Evolutionary conservation across 202 grass and related monocot genomes (phyloP).

Genomic region (Schoenoplectus triqueter): DNA sequence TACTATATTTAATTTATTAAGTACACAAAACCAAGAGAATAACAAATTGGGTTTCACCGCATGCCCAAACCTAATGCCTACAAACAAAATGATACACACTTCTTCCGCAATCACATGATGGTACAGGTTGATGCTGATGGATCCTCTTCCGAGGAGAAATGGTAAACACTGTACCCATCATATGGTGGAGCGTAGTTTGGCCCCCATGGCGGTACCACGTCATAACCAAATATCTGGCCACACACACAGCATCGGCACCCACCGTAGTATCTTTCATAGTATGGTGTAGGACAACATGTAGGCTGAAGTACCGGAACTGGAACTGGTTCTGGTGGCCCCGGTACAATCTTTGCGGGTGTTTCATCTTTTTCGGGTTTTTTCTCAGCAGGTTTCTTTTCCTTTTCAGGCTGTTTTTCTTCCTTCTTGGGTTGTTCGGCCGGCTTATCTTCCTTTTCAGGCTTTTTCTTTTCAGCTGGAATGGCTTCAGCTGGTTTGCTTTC

Average conservation of each 20-base stretch:
- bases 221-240: conserved; percentile 40
- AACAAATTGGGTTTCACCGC: neutral
- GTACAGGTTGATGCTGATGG: conserved; percentile 46
- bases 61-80: conserved; percentile 6
- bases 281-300: conserved; percentile 48
- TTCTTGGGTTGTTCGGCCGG: too few species aligned
- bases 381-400: neutral
- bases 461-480: conserved; percentile 9
- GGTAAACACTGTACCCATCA: conserved; percentile 47
- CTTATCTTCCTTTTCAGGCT: conserved; percentile 29
- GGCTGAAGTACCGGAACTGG: conserved; percentile 38
- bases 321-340: conserved; percentile 41
- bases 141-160: conserved; percentile 53
- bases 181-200: conserved; percentile 7
- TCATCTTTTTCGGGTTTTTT: conserved; percentile 41
- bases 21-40: conserved; percentile 13
- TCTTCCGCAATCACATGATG: conserved; percentile 53
- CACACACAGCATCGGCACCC: conserved; percentile 48
- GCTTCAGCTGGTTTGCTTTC: neutral
- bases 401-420: neutral
- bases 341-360: conserved; percentile 27
- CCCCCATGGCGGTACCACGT: neutral
- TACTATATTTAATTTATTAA: neutral
- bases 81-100: neutral
- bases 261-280: conserved; percentile 53